Percentiles rank a stretch among this genome's conserved stretches.
These are phyloP conservation scores for Irpex lacteus DNA, from an alignment of 1,284 basidiomycete species.

Conservation along the genomic window DNA sequence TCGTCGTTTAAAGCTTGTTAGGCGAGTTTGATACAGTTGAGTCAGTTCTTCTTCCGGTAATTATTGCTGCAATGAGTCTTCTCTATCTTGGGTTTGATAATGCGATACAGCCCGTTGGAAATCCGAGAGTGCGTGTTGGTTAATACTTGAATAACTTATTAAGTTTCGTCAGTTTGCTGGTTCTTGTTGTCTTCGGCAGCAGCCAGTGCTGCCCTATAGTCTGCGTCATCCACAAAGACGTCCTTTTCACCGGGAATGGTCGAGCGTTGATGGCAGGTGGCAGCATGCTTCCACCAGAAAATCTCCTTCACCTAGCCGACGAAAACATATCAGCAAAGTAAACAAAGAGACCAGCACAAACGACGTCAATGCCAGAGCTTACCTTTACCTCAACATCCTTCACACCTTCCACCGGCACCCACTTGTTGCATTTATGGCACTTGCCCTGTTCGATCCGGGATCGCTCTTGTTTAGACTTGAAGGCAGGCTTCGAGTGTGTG, in stretches of 20 bases:
- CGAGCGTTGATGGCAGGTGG: slow-evolving; percentile 61
- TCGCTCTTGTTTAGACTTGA: slow-evolving; percentile 59
- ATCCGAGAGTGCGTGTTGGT: too few relatives aligned
- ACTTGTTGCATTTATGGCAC: slow-evolving; percentile 73
- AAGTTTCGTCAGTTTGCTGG: neutral
- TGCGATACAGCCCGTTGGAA: too few relatives aligned
- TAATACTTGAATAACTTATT: too few relatives aligned
- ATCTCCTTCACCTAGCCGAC: slow-evolving; percentile 63
- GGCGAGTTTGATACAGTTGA: neutral
- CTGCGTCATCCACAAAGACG: slow-evolving; percentile 44
- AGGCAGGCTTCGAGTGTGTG: neutral
- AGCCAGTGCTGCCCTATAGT: slow-evolving; percentile 9
- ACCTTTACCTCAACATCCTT: slow-evolving; percentile 73
- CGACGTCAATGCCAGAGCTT: slow-evolving; percentile 4
- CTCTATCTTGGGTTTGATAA: too few relatives aligned
- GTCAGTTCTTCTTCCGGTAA: neutral
- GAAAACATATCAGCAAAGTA: neutral
- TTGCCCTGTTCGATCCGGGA: slow-evolving; percentile 59
- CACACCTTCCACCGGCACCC: slow-evolving; percentile 68
- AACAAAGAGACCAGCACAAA: neutral
- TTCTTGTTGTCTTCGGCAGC: neutral
- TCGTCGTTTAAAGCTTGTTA: neutral
- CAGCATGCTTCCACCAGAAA: slow-evolving; percentile 83
- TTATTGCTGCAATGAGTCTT: neutral
- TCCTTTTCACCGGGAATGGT: slow-evolving; percentile 53